Evolutionary conservation across 164 flowering plant species (phyloP).

Genomic region (grape (Vitis vinifera)): ASM3070453v1 NC_081822.1:866001-866500

Average conservation of each 20-base stretch:
- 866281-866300: conserved; percentile 37
- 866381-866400: conserved; percentile 53
- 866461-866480: conserved; percentile 15
- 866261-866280: conserved; percentile 64
- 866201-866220: conserved; percentile 67
- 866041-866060: no score
- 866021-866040: no score
- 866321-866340: conserved; percentile 44
- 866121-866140: neutral
- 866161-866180: conserved; percentile 71
- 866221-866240: conserved; percentile 46
- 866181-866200: conserved; percentile 68
- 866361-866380: conserved; percentile 40
- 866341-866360: conserved; percentile 43
- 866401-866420: conserved; percentile 56
- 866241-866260: conserved; percentile 39
- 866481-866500: conserved; percentile 1
- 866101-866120: neutral
- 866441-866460: conserved; percentile 27
- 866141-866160: conserved; percentile 46
- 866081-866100: no score
- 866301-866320: conserved; percentile 55
- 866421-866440: conserved; percentile 40
- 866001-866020: no score
- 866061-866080: no score